These are phyloP conservation scores for Iodosphaeria phyllophila DNA, from an alignment of 2,329 filamentous ascomycete species.

Conservation along the genomic window DNA sequence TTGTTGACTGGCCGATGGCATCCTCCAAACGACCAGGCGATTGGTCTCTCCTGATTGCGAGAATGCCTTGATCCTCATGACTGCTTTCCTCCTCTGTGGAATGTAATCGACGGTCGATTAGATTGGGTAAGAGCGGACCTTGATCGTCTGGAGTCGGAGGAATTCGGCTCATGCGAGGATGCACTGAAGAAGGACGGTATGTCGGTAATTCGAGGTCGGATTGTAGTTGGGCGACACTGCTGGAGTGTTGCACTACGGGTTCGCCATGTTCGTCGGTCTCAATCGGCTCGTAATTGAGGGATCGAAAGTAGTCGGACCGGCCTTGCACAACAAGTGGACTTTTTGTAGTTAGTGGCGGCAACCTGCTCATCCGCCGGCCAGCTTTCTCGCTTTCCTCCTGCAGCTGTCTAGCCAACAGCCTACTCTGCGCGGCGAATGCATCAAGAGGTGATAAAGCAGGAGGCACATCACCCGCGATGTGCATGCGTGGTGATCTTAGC, in stretches of 20 bases:
- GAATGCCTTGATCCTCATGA: conserved; percentile 22
- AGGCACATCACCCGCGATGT: conserved; percentile 64
- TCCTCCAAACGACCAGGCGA: conserved; percentile 36
- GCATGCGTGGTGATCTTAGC: conserved; percentile 54
- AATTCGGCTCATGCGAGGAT: conserved; percentile 53
- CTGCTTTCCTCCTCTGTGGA: conserved; percentile 18
- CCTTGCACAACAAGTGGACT: conserved; percentile 60
- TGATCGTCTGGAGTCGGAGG: conserved; percentile 29
- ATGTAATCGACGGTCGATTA: conserved; percentile 19
- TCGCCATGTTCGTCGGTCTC: conserved; percentile 28
- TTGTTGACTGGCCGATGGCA: too few species aligned
- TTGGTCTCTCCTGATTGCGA: conserved; percentile 36
- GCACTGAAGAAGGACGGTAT: conserved; percentile 51
- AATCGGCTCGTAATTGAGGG: conserved; percentile 47
- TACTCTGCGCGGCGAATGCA: conserved; percentile 83
- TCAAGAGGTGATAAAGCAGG: conserved; percentile 88
- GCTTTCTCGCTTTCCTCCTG: conserved; percentile 58
- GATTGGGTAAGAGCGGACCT: conserved; percentile 25
- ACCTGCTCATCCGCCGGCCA: conserved; percentile 64
- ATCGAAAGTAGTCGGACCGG: conserved; percentile 67
- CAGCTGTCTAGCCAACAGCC: conserved; percentile 70
- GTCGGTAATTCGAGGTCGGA: conserved; percentile 34
- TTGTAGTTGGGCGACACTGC: conserved; percentile 30
- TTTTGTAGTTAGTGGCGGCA: conserved; percentile 67
- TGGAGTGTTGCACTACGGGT: conserved; percentile 16